A percentile compares a stretch with the other conserved stretches of the same genome.
Conservation (phyloP, 805 yeast species). For the Candida ulmi region DNA sequence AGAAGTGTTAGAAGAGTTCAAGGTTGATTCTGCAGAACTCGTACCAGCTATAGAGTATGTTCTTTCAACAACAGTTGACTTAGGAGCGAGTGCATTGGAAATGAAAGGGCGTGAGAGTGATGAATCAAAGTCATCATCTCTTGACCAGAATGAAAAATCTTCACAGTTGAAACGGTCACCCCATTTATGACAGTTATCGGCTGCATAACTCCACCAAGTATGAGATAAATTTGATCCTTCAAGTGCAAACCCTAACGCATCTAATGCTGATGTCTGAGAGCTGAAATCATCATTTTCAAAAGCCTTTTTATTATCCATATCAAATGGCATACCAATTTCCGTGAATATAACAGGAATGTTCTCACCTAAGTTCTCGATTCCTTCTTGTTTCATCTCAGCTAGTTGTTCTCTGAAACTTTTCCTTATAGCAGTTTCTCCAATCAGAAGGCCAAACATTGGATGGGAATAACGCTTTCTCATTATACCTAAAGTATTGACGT, state of each 20-base stretch:
- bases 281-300: conserved; percentile 60
- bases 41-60: neutral
- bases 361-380: conserved; percentile 52
- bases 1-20: too few relatives aligned
- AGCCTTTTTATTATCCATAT: conserved; percentile 80
- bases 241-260: conserved; percentile 73
- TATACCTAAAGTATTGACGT: conserved; percentile 86
- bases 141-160: conserved; percentile 84
- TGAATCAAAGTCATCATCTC: conserved; percentile 41
- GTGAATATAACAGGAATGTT: conserved; percentile 72
- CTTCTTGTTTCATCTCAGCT: conserved; percentile 59
- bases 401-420: conserved; percentile 68
- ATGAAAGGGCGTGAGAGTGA: neutral
- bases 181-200: conserved; percentile 68
- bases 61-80: neutral
- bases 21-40: neutral
- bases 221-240: conserved; percentile 70
- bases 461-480: conserved; percentile 70
- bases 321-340: conserved; percentile 97
- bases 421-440: conserved; percentile 78
- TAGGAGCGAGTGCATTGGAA: neutral
- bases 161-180: conserved; percentile 95
- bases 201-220: conserved; percentile 83
- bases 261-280: conserved; percentile 77
- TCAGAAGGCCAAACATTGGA: conserved; percentile 69